These are phyloP conservation scores for Camelina sativa DNA, from an alignment of 345 rosid genomes.

Conservation along the genomic window DNA sequence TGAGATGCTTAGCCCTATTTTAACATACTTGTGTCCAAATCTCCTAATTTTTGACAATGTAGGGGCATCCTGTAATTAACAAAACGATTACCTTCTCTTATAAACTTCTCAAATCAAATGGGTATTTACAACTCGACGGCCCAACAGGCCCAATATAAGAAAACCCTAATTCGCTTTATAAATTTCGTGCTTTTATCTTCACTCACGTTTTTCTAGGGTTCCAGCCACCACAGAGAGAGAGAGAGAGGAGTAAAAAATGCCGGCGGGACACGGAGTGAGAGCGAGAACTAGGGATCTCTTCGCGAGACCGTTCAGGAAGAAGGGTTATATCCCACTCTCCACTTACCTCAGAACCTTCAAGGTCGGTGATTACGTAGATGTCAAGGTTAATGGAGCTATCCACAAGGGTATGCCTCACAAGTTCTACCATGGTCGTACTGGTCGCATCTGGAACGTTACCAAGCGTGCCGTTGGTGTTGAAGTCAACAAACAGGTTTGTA, in stretches of 20 bases:
- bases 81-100: background rate
- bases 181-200: background rate
- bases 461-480: conserved; percentile 81
- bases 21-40: too few relatives aligned
- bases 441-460: conserved; percentile 78
- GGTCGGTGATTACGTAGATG: conserved; percentile 70
- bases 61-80: too few relatives aligned
- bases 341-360: conserved; percentile 69
- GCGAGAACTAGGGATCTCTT: conserved; percentile 71
- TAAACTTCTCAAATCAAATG: background rate
- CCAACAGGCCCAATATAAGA: conserved; percentile 11
- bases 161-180: conserved; percentile 25
- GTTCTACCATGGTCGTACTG: conserved; percentile 83
- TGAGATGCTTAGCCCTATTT: too few relatives aligned
- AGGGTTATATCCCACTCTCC: conserved; percentile 70
- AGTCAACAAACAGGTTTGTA: conserved; percentile 66
- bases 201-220: background rate
- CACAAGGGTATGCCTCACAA: conserved; percentile 90
- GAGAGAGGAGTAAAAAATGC: conserved; percentile 43
- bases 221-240: background rate
- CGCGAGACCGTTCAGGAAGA: conserved; percentile 73
- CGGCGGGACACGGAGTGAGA: conserved; percentile 67
- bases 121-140: too few relatives aligned
- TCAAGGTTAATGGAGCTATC: conserved; percentile 75
- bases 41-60: too few relatives aligned